Conservation (phyloP, 345 rosid genomes). For the Eucalyptus shirleyi region DNA sequence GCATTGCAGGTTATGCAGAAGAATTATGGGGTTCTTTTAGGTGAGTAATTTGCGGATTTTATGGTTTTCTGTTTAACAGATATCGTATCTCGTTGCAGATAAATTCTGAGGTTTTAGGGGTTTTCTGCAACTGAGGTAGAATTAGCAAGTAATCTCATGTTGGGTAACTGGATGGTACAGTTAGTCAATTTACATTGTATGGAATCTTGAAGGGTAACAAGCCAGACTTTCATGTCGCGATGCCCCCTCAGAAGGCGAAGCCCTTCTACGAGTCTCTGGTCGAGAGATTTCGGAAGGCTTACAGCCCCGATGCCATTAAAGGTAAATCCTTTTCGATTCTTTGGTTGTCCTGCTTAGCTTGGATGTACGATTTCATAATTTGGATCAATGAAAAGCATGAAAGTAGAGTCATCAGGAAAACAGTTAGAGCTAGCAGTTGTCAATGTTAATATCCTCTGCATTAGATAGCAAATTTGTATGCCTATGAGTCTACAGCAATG, state of each 20-base stretch:
- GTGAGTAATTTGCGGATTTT: conserved; percentile 1
- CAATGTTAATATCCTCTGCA: background rate
- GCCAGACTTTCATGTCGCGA: conserved; percentile 91
- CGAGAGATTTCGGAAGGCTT: conserved; percentile 48
- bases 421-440: background rate
- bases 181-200: conserved; percentile 86
- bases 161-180: conserved; percentile 18
- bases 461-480: background rate
- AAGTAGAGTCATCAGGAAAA: background rate
- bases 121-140: background rate
- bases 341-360: background rate
- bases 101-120: background rate
- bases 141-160: background rate
- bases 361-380: background rate
- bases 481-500: background rate
- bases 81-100: background rate
- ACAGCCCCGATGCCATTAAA: conserved; percentile 44
- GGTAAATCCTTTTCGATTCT: conserved; percentile 11
- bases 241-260: conserved; percentile 81
- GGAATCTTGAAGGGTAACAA: conserved; percentile 95
- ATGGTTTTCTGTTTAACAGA: background rate
- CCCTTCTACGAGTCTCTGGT: conserved; percentile 63
- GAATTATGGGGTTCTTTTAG: conserved; percentile 62
- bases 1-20: conserved; percentile 76
- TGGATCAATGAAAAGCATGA: background rate